A percentile compares a stretch with the other conserved stretches of the same genome.
These are phyloP conservation scores for Aspergillus kassunensis DNA, from an alignment of 495 filamentous ascomycete species.

Conservation along the genomic window DNA sequence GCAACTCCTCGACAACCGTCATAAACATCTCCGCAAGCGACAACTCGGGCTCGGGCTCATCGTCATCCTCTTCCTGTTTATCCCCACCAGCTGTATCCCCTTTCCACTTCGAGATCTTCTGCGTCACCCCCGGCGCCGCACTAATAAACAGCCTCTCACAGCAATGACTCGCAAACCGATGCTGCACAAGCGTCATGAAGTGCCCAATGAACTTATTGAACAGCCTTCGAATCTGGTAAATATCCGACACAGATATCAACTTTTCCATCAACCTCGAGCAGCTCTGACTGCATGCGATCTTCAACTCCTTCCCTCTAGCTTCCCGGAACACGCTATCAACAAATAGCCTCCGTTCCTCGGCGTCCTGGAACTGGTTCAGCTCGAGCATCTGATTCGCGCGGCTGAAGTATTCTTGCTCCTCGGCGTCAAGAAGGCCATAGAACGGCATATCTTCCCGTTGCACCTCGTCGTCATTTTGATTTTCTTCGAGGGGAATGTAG, in stretches of 20 bases:
- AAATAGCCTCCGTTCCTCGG: conserved; percentile 76
- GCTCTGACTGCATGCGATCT: conserved; percentile 90
- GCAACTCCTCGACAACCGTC: conserved; percentile 73
- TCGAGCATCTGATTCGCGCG: conserved; percentile 84
- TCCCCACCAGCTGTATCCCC: conserved; percentile 35
- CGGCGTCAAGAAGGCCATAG: conserved; percentile 83
- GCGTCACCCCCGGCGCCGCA: conserved; percentile 70
- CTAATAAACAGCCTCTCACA: conserved; percentile 89
- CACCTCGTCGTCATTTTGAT: conserved; percentile 13
- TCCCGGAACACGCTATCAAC: conserved; percentile 81
- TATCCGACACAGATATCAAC: conserved; percentile 75
- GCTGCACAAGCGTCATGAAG: conserved; percentile 83
- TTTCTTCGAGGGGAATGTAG: conserved; percentile 36
- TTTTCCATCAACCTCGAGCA: conserved; percentile 92
- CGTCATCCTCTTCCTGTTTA: conserved; percentile 26
- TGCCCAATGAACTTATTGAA: conserved; percentile 84
- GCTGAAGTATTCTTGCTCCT: conserved; percentile 94
- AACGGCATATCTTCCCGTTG: conserved; percentile 54
- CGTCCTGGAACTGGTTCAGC: conserved; percentile 72
- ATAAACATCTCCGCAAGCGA: conserved; percentile 86
- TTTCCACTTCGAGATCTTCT: conserved; percentile 48
- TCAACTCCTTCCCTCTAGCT: conserved; percentile 87
- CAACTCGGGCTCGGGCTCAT: conserved; percentile 38
- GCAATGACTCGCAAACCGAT: conserved; percentile 94
- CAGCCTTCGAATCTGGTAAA: conserved; percentile 75